Conservation (phyloP, 352 stramenopile species). For the Phytophthora ohioensis region DNA sequence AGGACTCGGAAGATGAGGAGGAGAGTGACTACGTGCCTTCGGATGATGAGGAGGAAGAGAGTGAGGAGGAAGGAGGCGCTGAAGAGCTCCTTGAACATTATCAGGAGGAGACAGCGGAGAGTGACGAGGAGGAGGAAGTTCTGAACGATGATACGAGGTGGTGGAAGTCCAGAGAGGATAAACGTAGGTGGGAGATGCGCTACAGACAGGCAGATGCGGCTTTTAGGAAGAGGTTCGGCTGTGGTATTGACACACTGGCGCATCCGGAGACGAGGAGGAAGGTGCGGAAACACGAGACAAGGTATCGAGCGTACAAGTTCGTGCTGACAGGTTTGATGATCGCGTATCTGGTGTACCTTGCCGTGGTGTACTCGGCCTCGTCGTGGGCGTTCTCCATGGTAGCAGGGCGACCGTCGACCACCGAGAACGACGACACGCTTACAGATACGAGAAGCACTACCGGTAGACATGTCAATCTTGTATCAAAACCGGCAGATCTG, state of each 20-base stretch:
- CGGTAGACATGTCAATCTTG: background rate
- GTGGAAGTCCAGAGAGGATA: slow-evolving; percentile 39
- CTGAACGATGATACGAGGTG: slow-evolving; percentile 46
- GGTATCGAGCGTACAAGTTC: slow-evolving; percentile 37
- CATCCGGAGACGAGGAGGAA: slow-evolving; percentile 41
- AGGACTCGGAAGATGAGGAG: slow-evolving; percentile 32
- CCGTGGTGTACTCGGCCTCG: slow-evolving; percentile 38
- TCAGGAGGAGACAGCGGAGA: slow-evolving; percentile 18
- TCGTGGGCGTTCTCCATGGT: slow-evolving; percentile 47
- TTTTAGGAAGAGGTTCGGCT: slow-evolving; percentile 43
- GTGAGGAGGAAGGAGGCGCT: slow-evolving; percentile 32
- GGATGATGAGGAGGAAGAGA: slow-evolving; percentile 28
- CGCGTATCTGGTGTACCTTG: slow-evolving; percentile 41
- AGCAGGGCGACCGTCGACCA: slow-evolving; percentile 19
- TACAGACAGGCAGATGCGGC: slow-evolving; percentile 35
- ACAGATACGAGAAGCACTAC: background rate
- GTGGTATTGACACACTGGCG: slow-evolving; percentile 46
- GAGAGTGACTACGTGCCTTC: slow-evolving; percentile 46
- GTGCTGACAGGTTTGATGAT: slow-evolving; percentile 45
- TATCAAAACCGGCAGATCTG: background rate
- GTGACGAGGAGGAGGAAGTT: slow-evolving; percentile 46
- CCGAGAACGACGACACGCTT: background rate
- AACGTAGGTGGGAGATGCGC: slow-evolving; percentile 38
- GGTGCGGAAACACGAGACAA: slow-evolving; percentile 28
- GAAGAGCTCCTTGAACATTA: slow-evolving; percentile 21